Evolutionary conservation across 495 filamentous ascomycete genomes (phyloP), one percentile per base, ranked within the genome.

Genomic region (Neurospora hispaniola): DNA sequence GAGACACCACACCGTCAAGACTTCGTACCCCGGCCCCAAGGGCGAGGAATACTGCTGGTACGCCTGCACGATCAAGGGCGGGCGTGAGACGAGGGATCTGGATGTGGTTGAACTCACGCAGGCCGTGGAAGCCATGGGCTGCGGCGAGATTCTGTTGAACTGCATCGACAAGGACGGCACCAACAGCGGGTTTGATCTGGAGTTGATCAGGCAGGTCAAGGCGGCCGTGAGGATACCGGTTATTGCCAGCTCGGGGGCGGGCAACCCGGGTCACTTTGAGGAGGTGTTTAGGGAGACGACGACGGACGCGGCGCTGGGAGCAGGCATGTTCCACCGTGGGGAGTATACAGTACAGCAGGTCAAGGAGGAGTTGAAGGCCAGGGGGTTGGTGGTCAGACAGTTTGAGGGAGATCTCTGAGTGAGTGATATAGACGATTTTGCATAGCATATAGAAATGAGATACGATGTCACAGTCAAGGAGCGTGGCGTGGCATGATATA

Each of bases 91-190:
- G 10, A 86, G 93, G 23, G 95, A 98, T 76, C 83, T 99, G 69
- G 94, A 97, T 80, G 96, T 97, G 11, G 87, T 91, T 9, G 91
- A 98, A 79, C 85, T 99, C 2, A 91, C 91, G 7, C 87, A 87
- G 75, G 96, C 96, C 9, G 96, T 98, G 20, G 95, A 98, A 82
- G 93, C 93, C 4, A 96, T 99, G 94, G 96, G 96, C 12, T 90
- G 93, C 2, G 96, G 96, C 23, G 96, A 99, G 84, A 93, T 98
- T 44, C 82, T 99, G 44, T 85, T 99, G 44, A 99, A 99, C 80
- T 98, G 94, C 84, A 98, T 99, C 73, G 96, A 99, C 84, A 94
- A 92, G 77, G 96, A 99, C 78, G 96, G 96, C 46, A 96, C 93
- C 72, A 97, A 96, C 80, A 92, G 89, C 79, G 96, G 96, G 3